Percentiles rank a stretch among this genome's conserved stretches.
Evolutionary conservation across 768 basidiomycete genomes (phyloP).

Genomic region (Podaxis sp.): DNA sequence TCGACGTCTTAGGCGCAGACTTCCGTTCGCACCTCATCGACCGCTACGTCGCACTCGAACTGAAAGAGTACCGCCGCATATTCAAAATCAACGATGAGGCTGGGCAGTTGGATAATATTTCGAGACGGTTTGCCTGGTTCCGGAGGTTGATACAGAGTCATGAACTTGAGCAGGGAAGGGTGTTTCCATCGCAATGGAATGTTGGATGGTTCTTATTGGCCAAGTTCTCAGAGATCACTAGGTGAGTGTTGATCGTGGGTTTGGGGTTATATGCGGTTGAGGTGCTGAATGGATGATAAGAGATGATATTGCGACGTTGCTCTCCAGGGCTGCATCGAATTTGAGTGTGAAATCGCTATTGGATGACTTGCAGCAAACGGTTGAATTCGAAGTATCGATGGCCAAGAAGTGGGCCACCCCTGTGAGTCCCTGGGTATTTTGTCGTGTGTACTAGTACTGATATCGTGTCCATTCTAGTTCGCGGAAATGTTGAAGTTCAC

Average conservation of each 20-base stretch:
- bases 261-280: background rate
- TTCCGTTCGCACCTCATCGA: constrained; percentile 81
- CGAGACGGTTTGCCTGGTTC: constrained; percentile 95
- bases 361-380: constrained; percentile 82
- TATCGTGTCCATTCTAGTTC: constrained; percentile 40
- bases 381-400: constrained; percentile 86
- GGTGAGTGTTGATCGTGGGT: constrained; percentile 44
- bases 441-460: background rate
- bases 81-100: constrained; percentile 94
- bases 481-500: constrained; percentile 61
- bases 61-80: constrained; percentile 95
- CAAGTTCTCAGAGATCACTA: constrained; percentile 89
- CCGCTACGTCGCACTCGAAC: constrained; percentile 84
- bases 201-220: constrained; percentile 80
- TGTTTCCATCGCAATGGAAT: constrained; percentile 87
- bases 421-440: constrained; percentile 34
- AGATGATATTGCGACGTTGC: constrained; percentile 78
- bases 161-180: constrained; percentile 80
- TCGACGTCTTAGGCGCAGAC: constrained; percentile 86
- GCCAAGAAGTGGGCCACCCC: constrained; percentile 79
- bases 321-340: constrained; percentile 75
- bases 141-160: constrained; percentile 79
- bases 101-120: constrained; percentile 93
- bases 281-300: constrained; percentile 35
- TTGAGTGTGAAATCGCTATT: constrained; percentile 78